Evolutionary conservation across 805 yeast genomes (phyloP).

Genomic region (Ogataea pini): DNA sequence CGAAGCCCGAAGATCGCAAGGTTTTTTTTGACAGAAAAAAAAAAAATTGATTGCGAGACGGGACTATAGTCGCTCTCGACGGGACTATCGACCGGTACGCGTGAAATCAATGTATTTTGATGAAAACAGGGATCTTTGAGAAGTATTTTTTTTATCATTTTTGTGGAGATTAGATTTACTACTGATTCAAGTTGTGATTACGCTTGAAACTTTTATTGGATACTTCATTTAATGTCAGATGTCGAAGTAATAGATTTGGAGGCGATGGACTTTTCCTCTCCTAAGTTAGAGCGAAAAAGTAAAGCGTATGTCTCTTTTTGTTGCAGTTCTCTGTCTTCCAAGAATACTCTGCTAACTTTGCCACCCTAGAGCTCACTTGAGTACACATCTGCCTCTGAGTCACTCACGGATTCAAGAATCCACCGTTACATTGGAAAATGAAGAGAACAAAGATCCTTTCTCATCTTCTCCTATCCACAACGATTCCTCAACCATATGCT

Average conservation of each 20-base stretch:
- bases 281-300: background rate
- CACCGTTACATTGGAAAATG: background rate
- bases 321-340: background rate
- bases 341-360: background rate
- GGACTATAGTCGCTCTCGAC: no score
- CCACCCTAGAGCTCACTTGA: constrained; percentile 1
- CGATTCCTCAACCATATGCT: background rate
- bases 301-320: background rate
- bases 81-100: background rate
- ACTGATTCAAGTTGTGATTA: no score
- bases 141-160: background rate
- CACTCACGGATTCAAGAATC: background rate
- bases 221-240: no score
- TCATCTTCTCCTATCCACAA: background rate
- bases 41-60: no score
- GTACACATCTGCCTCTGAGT: no score
- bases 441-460: background rate
- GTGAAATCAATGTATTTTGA: background rate
- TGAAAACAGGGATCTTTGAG: background rate
- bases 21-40: no score
- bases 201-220: no score
- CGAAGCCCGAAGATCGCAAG: no score
- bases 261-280: constrained; percentile 9
- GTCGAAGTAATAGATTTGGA: constrained; percentile 9
- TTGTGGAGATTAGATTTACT: no score